A percentile compares a stretch with the other conserved stretches of the same genome.
Evolutionary conservation across 306 rosid species (phyloP).

Genomic region (Boehmeria nivea): DNA sequence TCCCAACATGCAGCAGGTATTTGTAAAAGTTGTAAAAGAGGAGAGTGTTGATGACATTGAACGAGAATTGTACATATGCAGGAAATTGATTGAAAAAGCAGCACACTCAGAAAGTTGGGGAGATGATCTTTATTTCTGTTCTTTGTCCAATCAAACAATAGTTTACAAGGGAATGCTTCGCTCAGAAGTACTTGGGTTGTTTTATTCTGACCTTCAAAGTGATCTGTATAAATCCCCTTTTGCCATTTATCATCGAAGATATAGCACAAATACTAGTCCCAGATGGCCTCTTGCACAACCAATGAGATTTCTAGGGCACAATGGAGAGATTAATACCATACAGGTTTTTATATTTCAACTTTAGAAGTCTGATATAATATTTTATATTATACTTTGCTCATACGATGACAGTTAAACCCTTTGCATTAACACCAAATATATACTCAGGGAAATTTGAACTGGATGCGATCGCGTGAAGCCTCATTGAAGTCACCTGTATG

Average conservation of each 20-base stretch:
- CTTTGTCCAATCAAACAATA: slow-evolving; percentile 92
- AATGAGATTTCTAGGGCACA: slow-evolving; percentile 97
- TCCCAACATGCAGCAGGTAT: slow-evolving; percentile 93
- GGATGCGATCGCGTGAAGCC: slow-evolving; percentile 98
- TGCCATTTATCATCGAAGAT: slow-evolving; percentile 98
- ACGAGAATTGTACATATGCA: slow-evolving; percentile 89
- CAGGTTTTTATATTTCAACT: slow-evolving; percentile 56
- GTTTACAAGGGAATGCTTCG: slow-evolving; percentile 99
- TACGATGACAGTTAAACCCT: background rate
- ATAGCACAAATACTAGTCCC: slow-evolving; percentile 97
- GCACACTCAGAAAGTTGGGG: slow-evolving; percentile 85
- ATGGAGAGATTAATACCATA: slow-evolving; percentile 96
- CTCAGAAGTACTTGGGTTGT: slow-evolving; percentile 87
- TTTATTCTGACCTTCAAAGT: slow-evolving; percentile 88
- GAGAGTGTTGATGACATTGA: slow-evolving; percentile 93
- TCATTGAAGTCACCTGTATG: slow-evolving; percentile 90
- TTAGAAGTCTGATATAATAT: slow-evolving; percentile 17
- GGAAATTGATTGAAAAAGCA: slow-evolving; percentile 91
- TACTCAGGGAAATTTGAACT: slow-evolving; percentile 87
- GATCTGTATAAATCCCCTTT: slow-evolving; percentile 80
- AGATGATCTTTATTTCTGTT: slow-evolving; percentile 93
- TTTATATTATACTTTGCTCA: slow-evolving; percentile 14
- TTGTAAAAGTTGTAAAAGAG: slow-evolving; percentile 82
- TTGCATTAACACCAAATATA: slow-evolving; percentile 23
- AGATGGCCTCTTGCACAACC: slow-evolving; percentile 99